These are phyloP conservation scores for Exophiala mesophila DNA, from an alignment of 2,329 filamentous ascomycete genomes.

Conservation along the genomic window DNA sequence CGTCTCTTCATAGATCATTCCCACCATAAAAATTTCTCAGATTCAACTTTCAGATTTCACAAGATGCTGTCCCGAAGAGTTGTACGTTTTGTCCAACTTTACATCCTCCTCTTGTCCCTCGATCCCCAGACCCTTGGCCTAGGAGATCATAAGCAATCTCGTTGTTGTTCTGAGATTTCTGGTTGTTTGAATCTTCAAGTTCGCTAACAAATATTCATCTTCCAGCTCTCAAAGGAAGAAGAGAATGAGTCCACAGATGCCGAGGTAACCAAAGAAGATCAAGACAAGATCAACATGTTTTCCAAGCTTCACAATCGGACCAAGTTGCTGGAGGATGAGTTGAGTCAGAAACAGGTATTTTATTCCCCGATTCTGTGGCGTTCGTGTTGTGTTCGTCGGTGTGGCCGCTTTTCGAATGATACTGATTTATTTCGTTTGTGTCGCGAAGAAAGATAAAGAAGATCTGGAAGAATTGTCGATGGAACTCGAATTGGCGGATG, in stretches of 20 bases:
- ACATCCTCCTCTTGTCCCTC: no score
- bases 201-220: no score
- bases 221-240: constrained; percentile 86
- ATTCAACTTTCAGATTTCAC: no score
- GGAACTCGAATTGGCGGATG: constrained; percentile 86
- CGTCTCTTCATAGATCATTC: no score
- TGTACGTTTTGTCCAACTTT: constrained; percentile 6
- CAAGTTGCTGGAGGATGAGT: constrained; percentile 69
- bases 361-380: background rate
- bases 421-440: background rate
- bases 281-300: constrained; percentile 98
- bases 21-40: no score
- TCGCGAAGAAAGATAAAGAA: constrained; percentile 86
- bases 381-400: no score
- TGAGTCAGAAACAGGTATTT: constrained; percentile 71
- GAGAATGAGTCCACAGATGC: constrained; percentile 74
- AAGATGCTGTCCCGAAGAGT: constrained; percentile 10
- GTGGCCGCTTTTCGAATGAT: no score
- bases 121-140: no score
- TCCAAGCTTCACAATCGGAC: constrained; percentile 89
- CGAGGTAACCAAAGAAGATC: constrained; percentile 91
- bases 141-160: no score
- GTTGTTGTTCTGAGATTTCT: no score
- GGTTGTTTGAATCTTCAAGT: no score
- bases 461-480: constrained; percentile 88